Base-by-base conservation (phyloP, 495 filamentous ascomycete species). In the Tuber melanosporum region DNA sequence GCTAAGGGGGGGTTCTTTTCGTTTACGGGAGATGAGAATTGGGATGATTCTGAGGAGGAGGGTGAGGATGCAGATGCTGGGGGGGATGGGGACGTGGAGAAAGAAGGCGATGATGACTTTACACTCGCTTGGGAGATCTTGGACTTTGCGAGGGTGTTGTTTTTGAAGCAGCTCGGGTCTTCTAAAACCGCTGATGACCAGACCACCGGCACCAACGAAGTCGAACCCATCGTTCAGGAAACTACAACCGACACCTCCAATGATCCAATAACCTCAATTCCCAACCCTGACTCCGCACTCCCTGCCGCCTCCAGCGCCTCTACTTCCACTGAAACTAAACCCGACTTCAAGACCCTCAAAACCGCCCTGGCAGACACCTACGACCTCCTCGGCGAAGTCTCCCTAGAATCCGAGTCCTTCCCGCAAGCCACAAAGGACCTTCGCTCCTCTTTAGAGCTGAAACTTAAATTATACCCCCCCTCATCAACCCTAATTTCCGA, bases 1-100 rank as follows among this genome's bases (percentile, higher is more conserved):
- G 84, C 83, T 62, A 89, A 86, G 76, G 88, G 93, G 1, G 81
- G 81, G 2, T 89, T 92, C 72, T 98, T 99, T 84, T 92, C 95
- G 77, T 97, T 98, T 81, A 92, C 91, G 1, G 96, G 96, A 69
- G 95, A 98, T 79, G 95, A 97, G 84, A 94, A 96, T 82, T 97
- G 92, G 85, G 93, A 93, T 49, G 89, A 90, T 71, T 89, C 87
- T 2, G 91, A 91, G 1, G 93, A 94, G 43, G 92, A 82, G 32
- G 75, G 76, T 3, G 81, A 78, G 8, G 74, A 62, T 14, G 73
- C 79, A 14, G 79, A 73, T 19, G 73, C 49, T n/a, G 82, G 74
- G 17, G 78, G 71, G 19, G 87, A 88, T 49, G 86, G 46, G 43
- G 76, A 47, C 14, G 85, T 85, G 57, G 84, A 82, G 91, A 32